phyloP scores from a whole-genome alignment of 2,329 filamentous ascomycete genomes.

The Diaporthe citri region DNA sequence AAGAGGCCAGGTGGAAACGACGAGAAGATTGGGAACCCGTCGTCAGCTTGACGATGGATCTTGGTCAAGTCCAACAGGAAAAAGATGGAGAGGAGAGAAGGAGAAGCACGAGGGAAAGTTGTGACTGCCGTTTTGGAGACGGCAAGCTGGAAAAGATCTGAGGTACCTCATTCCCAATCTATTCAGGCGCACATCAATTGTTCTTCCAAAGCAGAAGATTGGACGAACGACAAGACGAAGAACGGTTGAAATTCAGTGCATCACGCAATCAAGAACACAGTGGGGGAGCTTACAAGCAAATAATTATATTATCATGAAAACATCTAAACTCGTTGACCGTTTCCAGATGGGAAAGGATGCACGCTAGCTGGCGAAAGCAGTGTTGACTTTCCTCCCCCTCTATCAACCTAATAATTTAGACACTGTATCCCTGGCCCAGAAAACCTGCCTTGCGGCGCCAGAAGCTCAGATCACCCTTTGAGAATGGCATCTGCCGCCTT shows the following conservation, averaged over 20 bases:
- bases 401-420: not conserved
- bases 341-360: not conserved
- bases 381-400: not conserved
- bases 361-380: not conserved
- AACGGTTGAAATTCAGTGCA: not conserved
- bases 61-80: not conserved
- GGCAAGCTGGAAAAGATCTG: not conserved
- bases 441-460: not conserved
- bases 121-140: not conserved
- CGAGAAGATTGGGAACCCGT: not conserved
- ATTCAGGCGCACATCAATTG: not conserved
- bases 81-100: not conserved
- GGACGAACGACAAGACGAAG: not conserved
- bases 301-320: not conserved
- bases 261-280: not conserved
- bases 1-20: not conserved
- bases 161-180: not conserved
- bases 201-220: not conserved
- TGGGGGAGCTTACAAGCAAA: no score
- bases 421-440: no score
- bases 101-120: not conserved
- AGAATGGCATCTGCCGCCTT: slow-evolving; percentile 69
- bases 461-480: not conserved
- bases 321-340: no score
- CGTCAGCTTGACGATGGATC: not conserved